Base-by-base conservation (phyloP, 2,329 filamentous ascomycete genomes). In the Ascochyta fabae region DNA sequence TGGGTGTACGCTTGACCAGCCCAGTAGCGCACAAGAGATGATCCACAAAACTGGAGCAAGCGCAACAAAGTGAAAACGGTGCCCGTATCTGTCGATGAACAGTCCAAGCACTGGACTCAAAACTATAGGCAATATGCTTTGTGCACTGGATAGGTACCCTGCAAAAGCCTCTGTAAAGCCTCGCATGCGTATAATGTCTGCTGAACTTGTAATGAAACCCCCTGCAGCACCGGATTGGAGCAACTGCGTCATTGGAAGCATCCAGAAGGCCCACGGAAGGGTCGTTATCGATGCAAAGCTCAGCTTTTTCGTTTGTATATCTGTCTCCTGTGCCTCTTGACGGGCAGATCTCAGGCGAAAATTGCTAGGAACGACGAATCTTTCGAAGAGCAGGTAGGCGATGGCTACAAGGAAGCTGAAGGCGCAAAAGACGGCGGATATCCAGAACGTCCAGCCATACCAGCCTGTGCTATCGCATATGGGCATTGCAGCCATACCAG, bases 181-280 rank as follows among this genome's bases (percentile, higher is more conserved):
- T 10, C 31, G 36, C 39, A 50, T 50, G 38, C 47, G 47, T 13
- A 50, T 50, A 22, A 50, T 50, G 38, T 50, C 47, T 27, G 47
- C 39, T 33, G 47, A 50, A 6, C 47, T 50, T n/a, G 38, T 43
- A 16, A 15, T 42, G 26, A 39, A 49, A 34, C 46, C 46, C 9
- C 46, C 46, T 41, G 46, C 46, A 15, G 46, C 46, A 23, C 46
- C 46, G 1, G 24, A 40, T 35, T 49, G 46, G 3, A 49, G 36
- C 16, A 49, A 23, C 23, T 49, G 46, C 13, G 46, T 49, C 36
- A 39, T 41, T 22, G 36, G 46, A 22, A 49, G 36, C 46, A 49
- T 49, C 35, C 34, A 33, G 16, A 31, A 49, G 6, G 46, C 35
- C 36, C 36, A 41, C 9, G 46, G 46, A 2, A 49, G 36, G 15